phyloP scores from a whole-genome alignment of 1,284 basidiomycete genomes.

The Anthracocystis setariae region DNA sequence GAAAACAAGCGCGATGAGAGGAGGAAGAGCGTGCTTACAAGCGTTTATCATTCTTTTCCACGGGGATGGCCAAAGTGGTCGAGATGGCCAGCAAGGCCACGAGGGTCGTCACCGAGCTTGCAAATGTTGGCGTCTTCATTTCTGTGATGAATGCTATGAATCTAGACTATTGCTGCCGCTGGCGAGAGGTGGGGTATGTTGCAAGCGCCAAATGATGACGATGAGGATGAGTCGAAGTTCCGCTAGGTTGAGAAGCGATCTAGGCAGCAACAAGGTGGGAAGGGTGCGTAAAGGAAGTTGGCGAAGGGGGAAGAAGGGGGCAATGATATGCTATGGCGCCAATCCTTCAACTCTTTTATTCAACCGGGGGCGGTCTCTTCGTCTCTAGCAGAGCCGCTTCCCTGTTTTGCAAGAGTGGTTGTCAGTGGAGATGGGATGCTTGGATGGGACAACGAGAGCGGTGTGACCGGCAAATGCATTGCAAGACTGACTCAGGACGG shows the following conservation, averaged over 20 bases:
- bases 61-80: slow-evolving; percentile 23
- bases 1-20: no score
- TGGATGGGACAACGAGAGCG: background rate
- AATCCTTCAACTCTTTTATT: slow-evolving; percentile 14
- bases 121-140: slow-evolving; percentile 19
- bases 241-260: background rate
- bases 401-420: slow-evolving; percentile 13
- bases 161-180: background rate
- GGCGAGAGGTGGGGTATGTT: background rate
- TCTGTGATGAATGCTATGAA: background rate
- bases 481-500: no score
- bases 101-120: slow-evolving; percentile 23
- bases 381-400: slow-evolving; percentile 3
- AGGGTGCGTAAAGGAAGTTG: background rate
- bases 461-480: background rate
- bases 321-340: background rate
- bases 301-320: background rate
- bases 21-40: slow-evolving; percentile 18
- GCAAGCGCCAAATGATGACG: background rate
- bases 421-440: slow-evolving; percentile 2
- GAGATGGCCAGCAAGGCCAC: slow-evolving; percentile 34
- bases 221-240: no score
- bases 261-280: background rate
- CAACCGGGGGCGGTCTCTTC: slow-evolving; percentile 7
- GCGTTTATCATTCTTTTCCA: slow-evolving; percentile 27